Conservation (phyloP, 768 basidiomycete genomes). For the Mycena amicta region DNA sequence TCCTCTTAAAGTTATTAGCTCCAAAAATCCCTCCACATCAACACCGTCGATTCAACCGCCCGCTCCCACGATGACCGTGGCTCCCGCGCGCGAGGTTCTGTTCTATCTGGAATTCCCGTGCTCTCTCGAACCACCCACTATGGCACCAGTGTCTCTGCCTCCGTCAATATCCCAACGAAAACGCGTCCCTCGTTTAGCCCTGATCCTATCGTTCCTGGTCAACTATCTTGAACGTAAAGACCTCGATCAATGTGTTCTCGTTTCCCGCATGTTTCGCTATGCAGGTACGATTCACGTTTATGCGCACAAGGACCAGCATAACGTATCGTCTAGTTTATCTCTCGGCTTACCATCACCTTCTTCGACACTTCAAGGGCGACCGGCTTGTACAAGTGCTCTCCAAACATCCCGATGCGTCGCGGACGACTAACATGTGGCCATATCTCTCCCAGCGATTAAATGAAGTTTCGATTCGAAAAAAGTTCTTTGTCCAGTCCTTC, state of each 20-base stretch:
- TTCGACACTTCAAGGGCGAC: constrained; percentile 48
- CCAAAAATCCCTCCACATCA: constrained; percentile 26
- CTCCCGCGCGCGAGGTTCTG: neutral
- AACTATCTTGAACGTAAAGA: constrained; percentile 48
- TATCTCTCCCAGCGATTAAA: constrained; percentile 56
- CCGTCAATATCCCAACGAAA: constrained; percentile 62
- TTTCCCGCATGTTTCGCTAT: constrained; percentile 65
- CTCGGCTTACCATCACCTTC: constrained; percentile 56
- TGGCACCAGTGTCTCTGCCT: constrained; percentile 54
- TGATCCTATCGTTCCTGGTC: constrained; percentile 51
- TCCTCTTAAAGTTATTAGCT: constrained; percentile 30
- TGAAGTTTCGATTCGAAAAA: constrained; percentile 43
- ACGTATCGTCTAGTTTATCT: constrained; percentile 53
- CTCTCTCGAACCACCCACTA: constrained; percentile 37
- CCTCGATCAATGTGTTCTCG: constrained; percentile 47
- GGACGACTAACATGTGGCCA: constrained; percentile 71
- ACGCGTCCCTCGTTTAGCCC: constrained; percentile 40
- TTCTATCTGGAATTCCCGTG: neutral
- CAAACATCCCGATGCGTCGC: constrained; percentile 36
- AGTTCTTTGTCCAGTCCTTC: constrained; percentile 52
- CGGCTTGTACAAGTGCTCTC: constrained; percentile 45
- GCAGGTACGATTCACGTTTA: constrained; percentile 55
- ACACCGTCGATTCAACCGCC: neutral
- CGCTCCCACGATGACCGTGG: neutral
- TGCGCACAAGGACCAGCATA: no score